phyloP scores from a whole-genome alignment of 768 basidiomycete species.

The Dioszegia hungarica region DNA sequence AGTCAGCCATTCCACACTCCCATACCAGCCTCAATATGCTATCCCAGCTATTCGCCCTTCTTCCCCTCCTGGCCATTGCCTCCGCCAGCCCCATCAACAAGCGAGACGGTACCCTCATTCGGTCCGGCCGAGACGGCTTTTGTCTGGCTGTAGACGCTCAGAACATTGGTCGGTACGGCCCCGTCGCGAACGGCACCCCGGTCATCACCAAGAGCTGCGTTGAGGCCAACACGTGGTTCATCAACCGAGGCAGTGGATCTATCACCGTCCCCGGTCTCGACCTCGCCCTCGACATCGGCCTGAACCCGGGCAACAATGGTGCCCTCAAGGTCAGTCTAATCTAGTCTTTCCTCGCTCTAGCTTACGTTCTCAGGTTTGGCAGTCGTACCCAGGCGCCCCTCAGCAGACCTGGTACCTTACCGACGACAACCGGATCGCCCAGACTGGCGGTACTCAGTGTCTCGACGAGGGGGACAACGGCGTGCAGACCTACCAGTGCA shows the following conservation, averaged over 20 bases:
- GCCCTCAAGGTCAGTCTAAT: conserved; percentile 11
- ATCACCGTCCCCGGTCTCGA: conserved; percentile 5
- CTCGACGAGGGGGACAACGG: conserved; percentile 35
- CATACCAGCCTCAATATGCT: neutral
- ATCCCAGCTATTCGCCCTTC: conserved; percentile 1
- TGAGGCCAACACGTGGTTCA: conserved; percentile 14
- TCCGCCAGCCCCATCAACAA: conserved; percentile 10
- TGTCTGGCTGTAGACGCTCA: conserved; percentile 7
- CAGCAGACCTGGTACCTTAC: conserved; percentile 38
- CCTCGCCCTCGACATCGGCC: conserved; percentile 21
- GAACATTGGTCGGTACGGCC: neutral
- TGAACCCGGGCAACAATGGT: conserved; percentile 12
- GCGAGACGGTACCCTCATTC: conserved; percentile 6
- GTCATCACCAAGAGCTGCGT: conserved; percentile 8
- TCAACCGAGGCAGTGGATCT: conserved; percentile 11
- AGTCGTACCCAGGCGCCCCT: conserved; percentile 13
- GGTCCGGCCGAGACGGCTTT: conserved; percentile 2
- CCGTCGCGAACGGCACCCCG: conserved; percentile 11
- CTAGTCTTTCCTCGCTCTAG: neutral
- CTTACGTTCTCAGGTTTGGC: conserved; percentile 11
- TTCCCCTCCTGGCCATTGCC: neutral
- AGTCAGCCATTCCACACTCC: neutral
- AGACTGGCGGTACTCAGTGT: conserved; percentile 46
- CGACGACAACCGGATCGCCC: conserved; percentile 43
- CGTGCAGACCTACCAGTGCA: conserved; percentile 44